Conservation (phyloP, 2,329 filamentous ascomycete genomes). For the Fusarium chuoi region DNA sequence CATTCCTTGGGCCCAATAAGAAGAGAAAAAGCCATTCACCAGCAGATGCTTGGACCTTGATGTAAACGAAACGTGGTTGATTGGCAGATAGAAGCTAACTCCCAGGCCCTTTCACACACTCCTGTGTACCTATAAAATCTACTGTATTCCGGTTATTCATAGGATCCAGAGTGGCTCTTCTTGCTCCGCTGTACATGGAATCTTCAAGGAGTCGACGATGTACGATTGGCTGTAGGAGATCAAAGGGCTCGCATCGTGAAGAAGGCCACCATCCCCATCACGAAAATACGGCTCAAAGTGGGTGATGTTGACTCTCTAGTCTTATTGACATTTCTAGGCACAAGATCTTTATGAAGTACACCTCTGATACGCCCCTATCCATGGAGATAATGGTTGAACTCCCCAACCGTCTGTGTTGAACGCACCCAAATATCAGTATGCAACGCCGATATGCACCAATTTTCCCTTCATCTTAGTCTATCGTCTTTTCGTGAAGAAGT, state of each 20-base stretch:
- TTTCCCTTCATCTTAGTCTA: constrained; percentile 7
- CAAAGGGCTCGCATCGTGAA: not conserved
- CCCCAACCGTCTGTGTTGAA: constrained; percentile 30
- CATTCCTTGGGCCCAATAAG: not conserved
- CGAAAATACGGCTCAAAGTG: not conserved
- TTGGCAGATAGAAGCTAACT: not conserved
- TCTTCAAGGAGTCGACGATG: not conserved
- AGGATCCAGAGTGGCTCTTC: too few species aligned
- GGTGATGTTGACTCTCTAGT: not conserved
- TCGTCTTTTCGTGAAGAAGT: not conserved
- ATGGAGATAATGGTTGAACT: constrained; percentile 22
- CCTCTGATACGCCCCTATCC: not conserved
- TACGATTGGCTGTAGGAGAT: not conserved
- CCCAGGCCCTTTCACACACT: not conserved
- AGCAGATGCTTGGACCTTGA: not conserved
- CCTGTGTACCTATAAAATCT: not conserved
- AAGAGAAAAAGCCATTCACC: not conserved
- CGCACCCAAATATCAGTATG: constrained; percentile 12
- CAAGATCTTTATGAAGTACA: not conserved
- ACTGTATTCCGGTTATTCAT: not conserved
- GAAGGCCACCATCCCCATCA: not conserved
- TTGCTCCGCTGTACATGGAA: too few species aligned
- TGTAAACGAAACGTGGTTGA: not conserved
- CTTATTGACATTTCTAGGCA: not conserved
- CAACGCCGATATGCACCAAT: constrained; percentile 10